Evolutionary conservation across 2,329 filamentous ascomycete genomes (phyloP).

Genomic region (Boeremia lycopersici): DNA sequence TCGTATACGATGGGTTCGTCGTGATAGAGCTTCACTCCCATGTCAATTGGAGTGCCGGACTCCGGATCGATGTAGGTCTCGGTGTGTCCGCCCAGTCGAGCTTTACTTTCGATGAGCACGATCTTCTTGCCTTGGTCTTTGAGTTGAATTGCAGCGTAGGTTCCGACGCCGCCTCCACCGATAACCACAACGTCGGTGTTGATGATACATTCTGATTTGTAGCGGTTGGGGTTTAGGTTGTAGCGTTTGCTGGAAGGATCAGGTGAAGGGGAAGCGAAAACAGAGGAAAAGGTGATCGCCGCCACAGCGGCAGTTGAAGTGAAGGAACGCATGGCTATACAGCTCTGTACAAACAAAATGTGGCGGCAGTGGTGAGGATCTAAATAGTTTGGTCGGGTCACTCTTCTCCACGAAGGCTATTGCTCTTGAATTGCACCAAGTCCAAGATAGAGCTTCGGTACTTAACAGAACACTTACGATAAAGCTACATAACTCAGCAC

Average conservation of each 20-base stretch:
- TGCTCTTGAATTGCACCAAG: no score
- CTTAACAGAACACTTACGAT: no score
- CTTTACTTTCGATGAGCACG: slow-evolving; percentile 44
- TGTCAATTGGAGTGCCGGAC: slow-evolving; percentile 40
- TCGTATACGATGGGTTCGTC: slow-evolving; percentile 48
- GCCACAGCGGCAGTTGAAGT: no score
- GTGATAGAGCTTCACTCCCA: slow-evolving; percentile 47
- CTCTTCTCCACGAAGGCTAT: no score
- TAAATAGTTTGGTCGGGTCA: no score
- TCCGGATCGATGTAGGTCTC: slow-evolving; percentile 52
- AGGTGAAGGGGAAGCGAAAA: no score
- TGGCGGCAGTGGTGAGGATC: no score
- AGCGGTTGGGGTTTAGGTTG: neutral
- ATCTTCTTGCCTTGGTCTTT: neutral
- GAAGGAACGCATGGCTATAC: no score
- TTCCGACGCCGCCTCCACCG: neutral
- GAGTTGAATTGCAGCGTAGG: neutral
- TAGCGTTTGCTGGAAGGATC: neutral
- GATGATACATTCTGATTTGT: neutral
- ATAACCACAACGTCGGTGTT: neutral
- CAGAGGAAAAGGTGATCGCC: no score
- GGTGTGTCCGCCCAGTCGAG: slow-evolving; percentile 55
- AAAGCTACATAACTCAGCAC: no score
- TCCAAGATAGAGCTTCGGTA: no score
- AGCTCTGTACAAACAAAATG: no score